These are phyloP conservation scores for Pyrenochaeta sp. DNA, from an alignment of 2,329 filamentous ascomycete species.

Conservation along the genomic window DNA sequence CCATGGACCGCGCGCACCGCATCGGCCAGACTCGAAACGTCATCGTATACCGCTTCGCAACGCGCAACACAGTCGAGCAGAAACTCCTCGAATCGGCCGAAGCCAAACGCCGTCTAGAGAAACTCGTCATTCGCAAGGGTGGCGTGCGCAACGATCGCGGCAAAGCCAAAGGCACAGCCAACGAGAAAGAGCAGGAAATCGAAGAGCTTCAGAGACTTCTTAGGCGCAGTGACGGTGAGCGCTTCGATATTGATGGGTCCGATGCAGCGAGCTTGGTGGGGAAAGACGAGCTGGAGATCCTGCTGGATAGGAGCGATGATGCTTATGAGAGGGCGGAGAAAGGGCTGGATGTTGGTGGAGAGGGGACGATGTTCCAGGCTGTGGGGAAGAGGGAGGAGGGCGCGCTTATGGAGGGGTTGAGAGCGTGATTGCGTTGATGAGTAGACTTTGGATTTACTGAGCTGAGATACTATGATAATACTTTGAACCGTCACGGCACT, in stretches of 20 bases:
- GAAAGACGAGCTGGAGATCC: constrained; percentile 75
- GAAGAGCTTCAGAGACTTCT: constrained; percentile 57
- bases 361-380: constrained; percentile 68
- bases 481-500: too few species aligned
- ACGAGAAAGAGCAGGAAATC: constrained; percentile 53
- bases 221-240: constrained; percentile 71
- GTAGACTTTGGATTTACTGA: neutral
- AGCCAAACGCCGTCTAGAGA: constrained; percentile 89
- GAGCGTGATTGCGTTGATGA: constrained; percentile 32
- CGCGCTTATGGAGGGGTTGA: constrained; percentile 58
- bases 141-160: constrained; percentile 64
- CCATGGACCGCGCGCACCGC: constrained; percentile 92
- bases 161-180: constrained; percentile 59
- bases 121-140: constrained; percentile 95
- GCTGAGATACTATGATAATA: too few species aligned
- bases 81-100: constrained; percentile 85
- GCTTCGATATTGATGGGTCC: constrained; percentile 62
- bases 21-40: constrained; percentile 94
- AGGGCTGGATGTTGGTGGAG: constrained; percentile 75
- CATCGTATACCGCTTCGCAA: constrained; percentile 91
- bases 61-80: constrained; percentile 91
- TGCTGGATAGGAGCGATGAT: constrained; percentile 77
- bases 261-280: constrained; percentile 73
- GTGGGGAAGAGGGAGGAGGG: constrained; percentile 77
- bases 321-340: constrained; percentile 77